Base-by-base conservation (phyloP, 306 rosid species). In the Delonix regia region DNA sequence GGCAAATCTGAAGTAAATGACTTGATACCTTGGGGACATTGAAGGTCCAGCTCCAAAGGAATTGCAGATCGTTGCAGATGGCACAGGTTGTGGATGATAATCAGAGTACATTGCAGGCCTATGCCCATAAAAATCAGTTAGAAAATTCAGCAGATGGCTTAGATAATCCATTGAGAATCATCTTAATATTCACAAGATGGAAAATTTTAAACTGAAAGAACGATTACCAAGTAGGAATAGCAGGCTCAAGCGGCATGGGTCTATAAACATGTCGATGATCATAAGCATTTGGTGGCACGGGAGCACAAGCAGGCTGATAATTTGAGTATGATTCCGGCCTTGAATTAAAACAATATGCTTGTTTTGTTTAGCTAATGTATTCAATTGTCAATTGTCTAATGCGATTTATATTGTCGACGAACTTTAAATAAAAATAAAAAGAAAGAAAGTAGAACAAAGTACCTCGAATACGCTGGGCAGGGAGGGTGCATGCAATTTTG, bases 401-500 rank as follows among this genome's bases (percentile, higher is more conserved):
- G n/a, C 52, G 44, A 51, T 30, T 34, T 9, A 9, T 4, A 30
- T 1, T 1, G 1, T 15, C n/a, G n/a, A n/a, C n/a, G n/a, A n/a
- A n/a, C n/a, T n/a, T n/a, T n/a, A n/a, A n/a, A n/a, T n/a, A n/a
- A 0, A 0, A 5, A 9, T 41, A 4, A 3, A 3, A 3, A 10
- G 9, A 16, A 1, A 18, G 15, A 1, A 44, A 61, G n/a, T n/a
- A n/a, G n/a, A 6, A 51, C 6, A 22, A 69, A 18, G 47, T 65
- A 78, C 82, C 62, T 55, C 9, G 82, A 63, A 73, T 24, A n/a
- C 10, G n/a, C 5, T 64, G 75, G 59, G 57, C 25, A 2, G n/a
- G 15, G 15, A 16, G 75, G 57, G 16, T 1, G 10, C 30, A 12
- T 7, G 22, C 53, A 39, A 22, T 61, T 33, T 55, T 38, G 72